Evolutionary conservation across 1,284 basidiomycete genomes (phyloP), one percentile per base, ranked within the genome.

Genomic region (Rhodofomes roseus): DNA sequence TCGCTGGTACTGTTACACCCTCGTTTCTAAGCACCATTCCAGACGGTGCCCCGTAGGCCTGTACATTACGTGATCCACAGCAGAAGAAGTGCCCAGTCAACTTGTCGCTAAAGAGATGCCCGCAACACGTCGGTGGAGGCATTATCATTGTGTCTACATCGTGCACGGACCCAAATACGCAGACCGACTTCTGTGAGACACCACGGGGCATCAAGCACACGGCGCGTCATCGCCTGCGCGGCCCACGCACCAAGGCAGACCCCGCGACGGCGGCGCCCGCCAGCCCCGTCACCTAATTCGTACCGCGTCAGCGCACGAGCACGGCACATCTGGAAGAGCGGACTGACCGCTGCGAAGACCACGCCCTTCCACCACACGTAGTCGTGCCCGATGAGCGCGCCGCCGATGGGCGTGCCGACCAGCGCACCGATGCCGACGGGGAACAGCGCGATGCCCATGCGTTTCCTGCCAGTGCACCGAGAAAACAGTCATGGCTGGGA

Each of bases 371-470:
- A 59, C 60, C 63, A 61, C 9, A 23, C 25, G 36, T 61, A 60
- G 37, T 56, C n/a, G 31, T 22, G 37, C 20, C 63, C 65, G 1
- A 66, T 34, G 14, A 66, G 55, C n/a, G 65, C 65, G 4, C 65
- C 65, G 20, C 41, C 56, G 16, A 61, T 62, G 0, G 65, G 65
- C 16, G 62, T 62, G 11, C 63, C 63, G 23, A 64, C 44, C 14
- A 66, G 60, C 22, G 46, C 57, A n/a, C 46, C 57, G 20, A 63
- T 34, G 16, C 60, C 60, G 12, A 60, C 55, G 8, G 60, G 58
- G 11, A 62, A 48, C 4, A 62, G 20, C 2, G 60, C 51, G 14
- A 63, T 53, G 16, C 62, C 62, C 62, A 63, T 61, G 22, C 62
- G 62, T 39, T 59, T 61, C 11, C 62, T 63, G 31, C 31, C 5